Percentiles rank a stretch among this genome's conserved stretches.
phyloP scores from a whole-genome alignment of 352 stramenopile genomes.

The Pythium guiyangense region DNA sequence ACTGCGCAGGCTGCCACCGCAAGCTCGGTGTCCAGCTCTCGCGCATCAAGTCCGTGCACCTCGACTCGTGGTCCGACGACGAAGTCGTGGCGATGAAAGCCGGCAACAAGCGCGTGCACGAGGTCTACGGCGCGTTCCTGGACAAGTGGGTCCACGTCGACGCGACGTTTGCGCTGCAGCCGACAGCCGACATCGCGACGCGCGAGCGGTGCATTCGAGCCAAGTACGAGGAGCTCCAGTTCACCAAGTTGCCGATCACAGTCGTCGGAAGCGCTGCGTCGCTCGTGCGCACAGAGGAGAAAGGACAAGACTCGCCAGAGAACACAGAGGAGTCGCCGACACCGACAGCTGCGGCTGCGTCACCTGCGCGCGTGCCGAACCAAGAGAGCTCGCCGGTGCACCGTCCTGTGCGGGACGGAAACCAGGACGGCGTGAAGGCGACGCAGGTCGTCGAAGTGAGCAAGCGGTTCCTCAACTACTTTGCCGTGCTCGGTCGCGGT shows the following conservation, averaged over 20 bases:
- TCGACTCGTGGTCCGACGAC: constrained; percentile 74
- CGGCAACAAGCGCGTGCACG: constrained; percentile 64
- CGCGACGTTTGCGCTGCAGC: constrained; percentile 25
- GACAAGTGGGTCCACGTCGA: constrained; percentile 52
- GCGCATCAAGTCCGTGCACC: constrained; percentile 72
- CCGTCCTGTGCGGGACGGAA: constrained; percentile 18
- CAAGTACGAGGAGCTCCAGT: constrained; percentile 71
- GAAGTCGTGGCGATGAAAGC: constrained; percentile 68
- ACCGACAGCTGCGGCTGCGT: constrained; percentile 9
- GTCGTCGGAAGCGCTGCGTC: not conserved
- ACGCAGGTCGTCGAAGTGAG: constrained; percentile 65
- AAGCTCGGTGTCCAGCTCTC: constrained; percentile 95
- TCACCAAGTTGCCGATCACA: constrained; percentile 39
- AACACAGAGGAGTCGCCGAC: constrained; percentile 30
- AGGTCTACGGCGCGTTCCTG: constrained; percentile 51
- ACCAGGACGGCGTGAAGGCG: constrained; percentile 32
- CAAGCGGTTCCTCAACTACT: constrained; percentile 84
- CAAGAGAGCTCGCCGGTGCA: constrained; percentile 30
- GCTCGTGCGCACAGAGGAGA: constrained; percentile 23
- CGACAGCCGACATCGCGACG: constrained; percentile 29
- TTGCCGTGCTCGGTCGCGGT: constrained; percentile 69
- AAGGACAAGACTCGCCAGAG: constrained; percentile 51
- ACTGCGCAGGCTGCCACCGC: constrained; percentile 93
- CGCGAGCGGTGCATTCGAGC: constrained; percentile 54
- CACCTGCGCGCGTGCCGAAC: constrained; percentile 9